Percentiles rank a stretch among this genome's conserved stretches.
Evolutionary conservation across 495 filamentous ascomycete species (phyloP).

Genomic region (Penicillium pancosmium): DNA sequence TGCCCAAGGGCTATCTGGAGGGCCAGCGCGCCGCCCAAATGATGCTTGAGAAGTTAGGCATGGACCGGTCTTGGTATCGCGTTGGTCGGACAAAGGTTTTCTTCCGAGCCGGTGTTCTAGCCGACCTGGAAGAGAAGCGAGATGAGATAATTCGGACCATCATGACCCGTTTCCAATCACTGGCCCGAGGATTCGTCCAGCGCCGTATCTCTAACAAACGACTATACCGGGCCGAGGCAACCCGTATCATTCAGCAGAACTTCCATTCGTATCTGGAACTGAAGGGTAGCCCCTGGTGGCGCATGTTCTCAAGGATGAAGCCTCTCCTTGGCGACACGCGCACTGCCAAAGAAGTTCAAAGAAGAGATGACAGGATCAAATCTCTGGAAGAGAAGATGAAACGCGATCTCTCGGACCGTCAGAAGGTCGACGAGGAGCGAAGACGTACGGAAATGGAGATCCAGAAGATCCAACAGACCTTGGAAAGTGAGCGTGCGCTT

Average conservation of each 20-base stretch:
- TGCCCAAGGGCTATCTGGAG: slow-evolving; percentile 90
- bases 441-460: slow-evolving; percentile 85
- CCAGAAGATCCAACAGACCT: slow-evolving; percentile 82
- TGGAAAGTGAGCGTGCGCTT: slow-evolving; percentile 92
- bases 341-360: slow-evolving; percentile 89
- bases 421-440: slow-evolving; percentile 88
- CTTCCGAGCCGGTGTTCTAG: slow-evolving; percentile 94
- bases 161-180: slow-evolving; percentile 90
- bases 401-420: slow-evolving; percentile 70
- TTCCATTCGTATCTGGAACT: slow-evolving; percentile 87
- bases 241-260: slow-evolving; percentile 91
- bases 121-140: slow-evolving; percentile 93
- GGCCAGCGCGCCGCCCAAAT: slow-evolving; percentile 81
- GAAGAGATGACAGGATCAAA: slow-evolving; percentile 88
- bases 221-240: slow-evolving; percentile 91
- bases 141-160: slow-evolving; percentile 91
- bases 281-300: slow-evolving; percentile 94
- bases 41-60: slow-evolving; percentile 85
- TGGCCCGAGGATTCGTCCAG: slow-evolving; percentile 86
- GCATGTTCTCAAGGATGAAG: slow-evolving; percentile 92
- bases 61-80: slow-evolving; percentile 85
- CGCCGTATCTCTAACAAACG: slow-evolving; percentile 87
- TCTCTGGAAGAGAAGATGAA: slow-evolving; percentile 82
- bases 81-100: slow-evolving; percentile 98
- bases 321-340: slow-evolving; percentile 89